Conservation (phyloP, 2,329 filamentous ascomycete species). For the Falciphora oryzae region DNA sequence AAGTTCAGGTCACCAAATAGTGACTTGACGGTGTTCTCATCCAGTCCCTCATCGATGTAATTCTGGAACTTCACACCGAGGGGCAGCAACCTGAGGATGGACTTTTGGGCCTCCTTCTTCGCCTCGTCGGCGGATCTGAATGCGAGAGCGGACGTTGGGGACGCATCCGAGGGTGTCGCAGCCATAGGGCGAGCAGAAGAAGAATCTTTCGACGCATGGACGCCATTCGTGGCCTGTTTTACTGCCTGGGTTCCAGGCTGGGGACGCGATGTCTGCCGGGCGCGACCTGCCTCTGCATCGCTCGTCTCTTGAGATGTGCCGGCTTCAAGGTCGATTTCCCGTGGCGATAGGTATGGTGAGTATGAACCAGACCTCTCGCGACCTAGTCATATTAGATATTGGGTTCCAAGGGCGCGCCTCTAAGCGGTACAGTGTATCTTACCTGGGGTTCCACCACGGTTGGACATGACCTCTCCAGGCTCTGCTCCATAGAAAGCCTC, state of each 20-base stretch:
- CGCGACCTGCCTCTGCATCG: neutral
- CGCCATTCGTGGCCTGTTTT: neutral
- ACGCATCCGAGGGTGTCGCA: neutral
- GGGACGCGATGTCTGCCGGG: no score
- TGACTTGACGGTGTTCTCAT: conserved; percentile 52
- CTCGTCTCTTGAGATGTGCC: neutral
- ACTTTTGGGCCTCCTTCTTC: conserved; percentile 57
- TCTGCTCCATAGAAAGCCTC: conserved; percentile 20
- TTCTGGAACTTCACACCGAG: conserved; percentile 68
- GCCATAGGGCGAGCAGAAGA: no score
- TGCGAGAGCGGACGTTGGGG: neutral
- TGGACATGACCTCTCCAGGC: conserved; percentile 12
- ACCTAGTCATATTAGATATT: neutral
- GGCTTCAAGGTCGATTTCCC: conserved; percentile 33
- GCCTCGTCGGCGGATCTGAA: conserved; percentile 33
- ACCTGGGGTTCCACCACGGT: neutral
- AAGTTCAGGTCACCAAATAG: conserved; percentile 67
- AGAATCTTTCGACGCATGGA: neutral
- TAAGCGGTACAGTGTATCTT: neutral
- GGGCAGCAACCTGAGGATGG: conserved; percentile 58
- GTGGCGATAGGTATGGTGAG: conserved; percentile 45
- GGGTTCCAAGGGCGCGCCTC: neutral
- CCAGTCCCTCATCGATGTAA: conserved; percentile 67
- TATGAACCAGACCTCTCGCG: conserved; percentile 47
- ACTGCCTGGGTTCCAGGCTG: neutral